Conservation (phyloP, 1,284 basidiomycete genomes). For the Ustilago esculenta region DNA sequence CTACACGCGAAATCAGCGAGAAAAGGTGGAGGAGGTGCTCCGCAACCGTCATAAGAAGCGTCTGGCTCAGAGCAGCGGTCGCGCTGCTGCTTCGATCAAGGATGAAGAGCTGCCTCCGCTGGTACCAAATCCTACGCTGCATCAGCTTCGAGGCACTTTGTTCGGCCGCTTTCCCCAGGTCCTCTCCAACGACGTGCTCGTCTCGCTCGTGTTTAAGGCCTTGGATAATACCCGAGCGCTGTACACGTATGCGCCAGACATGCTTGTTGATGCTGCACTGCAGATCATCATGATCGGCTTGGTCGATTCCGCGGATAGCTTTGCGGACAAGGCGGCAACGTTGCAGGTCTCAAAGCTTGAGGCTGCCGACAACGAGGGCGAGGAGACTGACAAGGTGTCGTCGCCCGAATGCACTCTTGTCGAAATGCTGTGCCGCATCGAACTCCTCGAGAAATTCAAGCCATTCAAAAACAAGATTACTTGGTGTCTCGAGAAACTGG, state of each 20-base stretch:
- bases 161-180: slow-evolving; percentile 43
- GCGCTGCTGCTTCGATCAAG: slow-evolving; percentile 25
- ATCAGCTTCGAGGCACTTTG: slow-evolving; percentile 40
- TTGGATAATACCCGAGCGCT: slow-evolving; percentile 36
- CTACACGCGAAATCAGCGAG: slow-evolving; percentile 91
- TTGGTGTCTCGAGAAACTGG: slow-evolving; percentile 53
- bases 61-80: slow-evolving; percentile 24
- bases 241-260: slow-evolving; percentile 71
- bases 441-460: slow-evolving; percentile 48
- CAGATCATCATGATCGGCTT: slow-evolving; percentile 70
- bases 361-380: slow-evolving; percentile 10
- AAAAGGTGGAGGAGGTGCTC: slow-evolving; percentile 87
- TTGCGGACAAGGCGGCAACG: slow-evolving; percentile 29
- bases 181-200: slow-evolving; percentile 37
- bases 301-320: slow-evolving; percentile 42
- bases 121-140: slow-evolving; percentile 21
- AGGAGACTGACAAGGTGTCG: background rate
- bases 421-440: slow-evolving; percentile 46
- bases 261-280: slow-evolving; percentile 86
- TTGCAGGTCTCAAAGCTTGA: slow-evolving; percentile 12
- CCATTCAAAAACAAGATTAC: slow-evolving; percentile 53
- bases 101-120: slow-evolving; percentile 40
- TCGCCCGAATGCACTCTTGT: slow-evolving; percentile 32
- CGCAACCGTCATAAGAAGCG: slow-evolving; percentile 36
- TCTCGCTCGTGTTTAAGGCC: slow-evolving; percentile 51